Evolutionary conservation across 2,329 filamentous ascomycete genomes (phyloP).

Genomic region (Colletotrichum chrysophilum): DNA sequence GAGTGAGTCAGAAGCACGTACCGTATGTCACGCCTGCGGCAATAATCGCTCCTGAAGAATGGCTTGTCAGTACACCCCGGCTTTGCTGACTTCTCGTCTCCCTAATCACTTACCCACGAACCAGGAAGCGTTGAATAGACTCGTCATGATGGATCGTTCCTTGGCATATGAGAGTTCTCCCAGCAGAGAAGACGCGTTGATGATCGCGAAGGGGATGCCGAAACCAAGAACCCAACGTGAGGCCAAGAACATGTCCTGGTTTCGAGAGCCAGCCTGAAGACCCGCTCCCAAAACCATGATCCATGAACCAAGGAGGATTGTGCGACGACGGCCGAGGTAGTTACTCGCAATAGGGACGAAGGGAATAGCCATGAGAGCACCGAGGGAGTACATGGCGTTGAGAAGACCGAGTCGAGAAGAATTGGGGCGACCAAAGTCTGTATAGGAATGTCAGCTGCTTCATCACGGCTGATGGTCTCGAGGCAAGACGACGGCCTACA

Average conservation of each 20-base stretch:
- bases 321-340: constrained; percentile 32
- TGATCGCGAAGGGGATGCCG: constrained; percentile 57
- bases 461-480: not conserved
- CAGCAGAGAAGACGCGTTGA: constrained; percentile 54
- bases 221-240: constrained; percentile 59
- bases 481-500: constrained; percentile 27
- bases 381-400: constrained; percentile 52
- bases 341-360: constrained; percentile 36
- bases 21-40: constrained; percentile 10
- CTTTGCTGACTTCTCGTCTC: not conserved
- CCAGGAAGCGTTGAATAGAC: constrained; percentile 46
- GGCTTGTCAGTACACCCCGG: not conserved
- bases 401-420: constrained; percentile 37
- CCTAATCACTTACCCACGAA: not conserved
- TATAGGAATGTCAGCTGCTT: not conserved
- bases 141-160: constrained; percentile 56
- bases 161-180: constrained; percentile 59
- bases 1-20: not conserved
- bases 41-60: not conserved
- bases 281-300: constrained; percentile 37
- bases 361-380: constrained; percentile 42
- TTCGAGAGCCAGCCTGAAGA: constrained; percentile 36
- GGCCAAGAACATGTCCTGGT: constrained; percentile 54
- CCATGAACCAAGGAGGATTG: constrained; percentile 33
- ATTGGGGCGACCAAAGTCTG: constrained; percentile 45